phyloP scores from a whole-genome alignment of 2,329 filamentous ascomycete species.

The Alternaria incomplexa region DNA sequence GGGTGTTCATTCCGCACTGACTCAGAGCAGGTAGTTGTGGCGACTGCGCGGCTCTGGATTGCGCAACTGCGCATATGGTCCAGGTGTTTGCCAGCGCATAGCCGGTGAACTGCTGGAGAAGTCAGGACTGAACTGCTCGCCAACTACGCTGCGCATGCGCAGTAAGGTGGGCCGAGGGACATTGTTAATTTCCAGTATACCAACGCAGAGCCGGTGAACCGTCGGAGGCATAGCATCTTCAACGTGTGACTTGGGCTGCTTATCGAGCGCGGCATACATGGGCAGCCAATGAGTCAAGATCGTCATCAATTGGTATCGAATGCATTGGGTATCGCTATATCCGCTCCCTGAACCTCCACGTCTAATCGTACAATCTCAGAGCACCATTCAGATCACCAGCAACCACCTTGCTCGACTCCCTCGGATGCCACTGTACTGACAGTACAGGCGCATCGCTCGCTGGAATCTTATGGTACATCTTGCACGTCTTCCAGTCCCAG shows the following conservation, averaged over 20 bases:
- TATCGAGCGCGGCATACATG: neutral
- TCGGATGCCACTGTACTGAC: conserved; percentile 94
- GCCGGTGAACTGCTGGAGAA: conserved; percentile 3
- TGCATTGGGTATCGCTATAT: conserved; percentile 31
- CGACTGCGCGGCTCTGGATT: neutral
- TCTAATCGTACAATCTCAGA: conserved; percentile 90
- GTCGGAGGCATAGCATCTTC: neutral
- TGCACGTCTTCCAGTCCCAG: conserved; percentile 99
- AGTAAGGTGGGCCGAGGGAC: neutral
- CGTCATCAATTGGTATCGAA: neutral
- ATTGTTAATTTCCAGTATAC: neutral
- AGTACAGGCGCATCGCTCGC: conserved; percentile 82
- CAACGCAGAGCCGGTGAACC: neutral
- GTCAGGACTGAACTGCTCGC: neutral
- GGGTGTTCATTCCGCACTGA: neutral
- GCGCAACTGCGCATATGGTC: conserved; percentile 21
- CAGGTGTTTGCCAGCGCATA: conserved; percentile 3
- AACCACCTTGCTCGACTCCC: conserved; percentile 92
- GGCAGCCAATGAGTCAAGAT: neutral
- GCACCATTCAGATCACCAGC: conserved; percentile 88
- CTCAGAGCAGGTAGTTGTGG: neutral
- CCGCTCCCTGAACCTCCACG: neutral
- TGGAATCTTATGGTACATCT: conserved; percentile 97
- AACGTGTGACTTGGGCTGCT: neutral
- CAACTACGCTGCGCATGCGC: neutral